Evolutionary conservation across 805 yeast species (phyloP).

Genomic region (Myxozyma lipomycoides): DNA sequence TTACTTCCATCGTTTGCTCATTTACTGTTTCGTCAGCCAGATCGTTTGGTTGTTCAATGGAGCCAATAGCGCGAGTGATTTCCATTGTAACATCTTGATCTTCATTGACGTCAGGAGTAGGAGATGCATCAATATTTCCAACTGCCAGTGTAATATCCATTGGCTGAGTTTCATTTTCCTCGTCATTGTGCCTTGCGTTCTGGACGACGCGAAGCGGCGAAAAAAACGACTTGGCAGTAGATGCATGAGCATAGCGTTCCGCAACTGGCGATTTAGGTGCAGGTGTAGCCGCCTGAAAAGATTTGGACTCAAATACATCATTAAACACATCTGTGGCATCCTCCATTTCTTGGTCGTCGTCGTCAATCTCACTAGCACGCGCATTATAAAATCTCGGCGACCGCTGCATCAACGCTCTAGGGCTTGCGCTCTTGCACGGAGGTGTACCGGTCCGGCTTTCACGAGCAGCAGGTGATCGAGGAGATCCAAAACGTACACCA

Average conservation of each 20-base stretch:
- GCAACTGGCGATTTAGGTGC: background rate
- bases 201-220: background rate
- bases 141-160: slow-evolving; percentile 26
- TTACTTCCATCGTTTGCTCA: slow-evolving; percentile 21
- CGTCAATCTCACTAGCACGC: background rate
- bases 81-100: slow-evolving; percentile 27
- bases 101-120: slow-evolving; percentile 1
- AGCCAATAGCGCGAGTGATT: slow-evolving; percentile 24
- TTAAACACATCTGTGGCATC: slow-evolving; percentile 30
- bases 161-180: slow-evolving; percentile 18
- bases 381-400: background rate
- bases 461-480: background rate
- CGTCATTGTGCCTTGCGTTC: slow-evolving; percentile 1
- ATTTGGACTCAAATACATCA: slow-evolving; percentile 11
- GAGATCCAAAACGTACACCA: background rate
- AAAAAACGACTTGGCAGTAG: background rate
- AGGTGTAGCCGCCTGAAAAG: background rate
- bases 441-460: background rate
- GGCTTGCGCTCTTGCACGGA: background rate
- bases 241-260: background rate
- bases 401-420: background rate
- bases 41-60: slow-evolving; percentile 3
- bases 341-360: slow-evolving; percentile 25
- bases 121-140: slow-evolving; percentile 8
- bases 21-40: background rate